Conservation (phyloP, 2,329 filamentous ascomycete genomes). For the Aureobasidium melanogenum region DNA sequence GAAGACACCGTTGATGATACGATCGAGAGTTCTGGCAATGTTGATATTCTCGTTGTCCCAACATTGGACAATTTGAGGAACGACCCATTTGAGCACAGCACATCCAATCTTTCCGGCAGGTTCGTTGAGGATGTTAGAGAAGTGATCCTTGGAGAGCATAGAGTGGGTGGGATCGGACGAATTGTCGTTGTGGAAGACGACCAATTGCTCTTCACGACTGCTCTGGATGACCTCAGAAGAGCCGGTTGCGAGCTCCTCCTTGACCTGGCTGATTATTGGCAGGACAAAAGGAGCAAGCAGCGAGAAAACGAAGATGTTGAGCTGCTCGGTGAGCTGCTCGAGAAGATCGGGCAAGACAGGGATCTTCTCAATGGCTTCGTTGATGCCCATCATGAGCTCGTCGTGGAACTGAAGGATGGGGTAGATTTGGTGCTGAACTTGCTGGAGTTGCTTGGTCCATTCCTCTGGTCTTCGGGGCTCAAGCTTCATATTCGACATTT, state of each 20-base stretch:
- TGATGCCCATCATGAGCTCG: slow-evolving; percentile 71
- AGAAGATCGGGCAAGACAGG: slow-evolving; percentile 77
- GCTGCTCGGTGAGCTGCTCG: slow-evolving; percentile 77
- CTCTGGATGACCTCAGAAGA: slow-evolving; percentile 81
- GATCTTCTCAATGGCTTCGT: slow-evolving; percentile 71
- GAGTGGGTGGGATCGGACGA: slow-evolving; percentile 82
- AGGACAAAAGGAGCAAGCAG: slow-evolving; percentile 81
- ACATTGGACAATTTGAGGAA: slow-evolving; percentile 78
- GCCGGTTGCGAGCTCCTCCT: slow-evolving; percentile 75
- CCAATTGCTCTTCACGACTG: slow-evolving; percentile 72
- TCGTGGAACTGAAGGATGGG: slow-evolving; percentile 89
- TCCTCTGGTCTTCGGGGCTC: slow-evolving; percentile 75
- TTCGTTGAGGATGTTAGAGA: slow-evolving; percentile 82
- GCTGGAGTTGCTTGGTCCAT: slow-evolving; percentile 67
- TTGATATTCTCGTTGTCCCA: slow-evolving; percentile 73
- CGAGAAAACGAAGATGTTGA: slow-evolving; percentile 86
- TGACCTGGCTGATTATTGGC: slow-evolving; percentile 78
- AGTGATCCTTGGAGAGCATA: slow-evolving; percentile 94
- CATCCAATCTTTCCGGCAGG: slow-evolving; percentile 75
- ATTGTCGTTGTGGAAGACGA: slow-evolving; percentile 74
- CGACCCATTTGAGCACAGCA: slow-evolving; percentile 71
- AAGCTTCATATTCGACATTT: slow-evolving; percentile 48
- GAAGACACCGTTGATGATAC: slow-evolving; percentile 68
- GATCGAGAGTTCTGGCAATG: slow-evolving; percentile 59
- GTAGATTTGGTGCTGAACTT: slow-evolving; percentile 71